phyloP scores from a whole-genome alignment of 1,139 yeast species.

The Pichia terricola region DNA sequence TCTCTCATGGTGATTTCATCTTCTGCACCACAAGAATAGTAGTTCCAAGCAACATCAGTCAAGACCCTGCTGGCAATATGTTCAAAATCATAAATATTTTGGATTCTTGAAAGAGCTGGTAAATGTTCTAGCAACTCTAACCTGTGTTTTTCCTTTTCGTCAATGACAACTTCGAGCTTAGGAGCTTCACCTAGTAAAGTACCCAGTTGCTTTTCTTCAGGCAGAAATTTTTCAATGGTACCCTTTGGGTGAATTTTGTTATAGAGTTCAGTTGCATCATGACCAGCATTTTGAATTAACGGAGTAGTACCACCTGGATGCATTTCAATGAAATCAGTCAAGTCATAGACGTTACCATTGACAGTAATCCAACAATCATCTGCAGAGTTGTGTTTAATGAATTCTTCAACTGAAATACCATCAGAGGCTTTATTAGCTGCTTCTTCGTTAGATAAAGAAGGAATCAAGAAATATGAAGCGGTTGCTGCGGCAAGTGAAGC shows the following conservation, averaged over 20 bases:
- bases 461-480: slow-evolving; percentile 4
- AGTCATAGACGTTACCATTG: slow-evolving; percentile 75
- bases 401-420: slow-evolving; percentile 34
- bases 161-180: slow-evolving; percentile 24
- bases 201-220: slow-evolving; percentile 28
- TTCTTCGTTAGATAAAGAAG: slow-evolving; percentile 13
- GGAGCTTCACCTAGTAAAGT: slow-evolving; percentile 29
- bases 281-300: slow-evolving; percentile 74
- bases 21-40: slow-evolving; percentile 28
- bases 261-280: slow-evolving; percentile 81
- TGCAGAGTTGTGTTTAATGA: slow-evolving; percentile 53
- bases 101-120: slow-evolving; percentile 24
- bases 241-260: slow-evolving; percentile 69
- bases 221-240: slow-evolving; percentile 32
- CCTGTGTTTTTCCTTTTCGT: slow-evolving; percentile 27
- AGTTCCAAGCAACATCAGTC: slow-evolving; percentile 27
- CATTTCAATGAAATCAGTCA: slow-evolving; percentile 62
- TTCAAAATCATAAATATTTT: slow-evolving; percentile 29
- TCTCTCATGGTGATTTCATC: slow-evolving; percentile 30
- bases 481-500: slow-evolving; percentile 8
- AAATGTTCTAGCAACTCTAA: slow-evolving; percentile 16
- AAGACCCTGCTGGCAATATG: slow-evolving; percentile 26
- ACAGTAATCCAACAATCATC: slow-evolving; percentile 84
- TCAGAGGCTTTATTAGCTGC: slow-evolving; percentile 2
- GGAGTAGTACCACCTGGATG: slow-evolving; percentile 90